A percentile compares a stretch with the other conserved stretches of the same genome.
Conservation (phyloP, 768 basidiomycete genomes). For the Phaffia australis region DNA sequence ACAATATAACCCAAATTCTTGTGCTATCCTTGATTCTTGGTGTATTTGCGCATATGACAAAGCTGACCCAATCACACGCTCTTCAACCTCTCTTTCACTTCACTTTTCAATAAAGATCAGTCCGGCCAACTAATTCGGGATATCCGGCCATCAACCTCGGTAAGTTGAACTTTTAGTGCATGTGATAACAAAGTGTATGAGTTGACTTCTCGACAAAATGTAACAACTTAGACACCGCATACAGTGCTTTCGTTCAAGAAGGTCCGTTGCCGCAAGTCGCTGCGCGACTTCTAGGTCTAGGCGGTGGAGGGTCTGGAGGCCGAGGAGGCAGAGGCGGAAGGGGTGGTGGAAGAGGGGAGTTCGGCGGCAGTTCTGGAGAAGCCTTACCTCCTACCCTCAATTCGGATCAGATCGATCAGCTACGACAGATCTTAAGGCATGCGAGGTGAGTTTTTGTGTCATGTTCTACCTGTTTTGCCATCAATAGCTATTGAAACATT, state of each 20-base stretch:
- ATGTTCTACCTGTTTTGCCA: neutral
- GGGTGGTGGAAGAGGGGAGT: conserved; percentile 28
- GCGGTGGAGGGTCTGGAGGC: conserved; percentile 22
- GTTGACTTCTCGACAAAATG: neutral
- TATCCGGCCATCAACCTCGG: conserved; percentile 34
- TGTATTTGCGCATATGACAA: too few relatives aligned
- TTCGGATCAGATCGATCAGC: conserved; percentile 28
- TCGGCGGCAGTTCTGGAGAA: conserved; percentile 25
- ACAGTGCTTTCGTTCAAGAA: conserved; percentile 35
- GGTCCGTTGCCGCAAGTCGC: conserved; percentile 36
- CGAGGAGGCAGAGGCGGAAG: conserved; percentile 15
- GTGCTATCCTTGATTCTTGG: neutral
- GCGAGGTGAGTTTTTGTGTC: conserved; percentile 21
- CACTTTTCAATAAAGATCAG: conserved; percentile 28
- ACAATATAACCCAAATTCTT: neutral
- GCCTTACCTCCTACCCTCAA: conserved; percentile 3
- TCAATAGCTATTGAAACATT: conserved; percentile 20
- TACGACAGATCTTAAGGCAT: conserved; percentile 32
- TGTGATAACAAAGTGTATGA: neutral
- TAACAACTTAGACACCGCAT: conserved; percentile 31
- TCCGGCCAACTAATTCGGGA: conserved; percentile 34
- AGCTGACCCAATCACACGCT: too few relatives aligned
- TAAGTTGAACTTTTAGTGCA: neutral
- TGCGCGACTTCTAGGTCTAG: conserved; percentile 29
- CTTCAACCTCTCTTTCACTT: neutral